phyloP scores from a whole-genome alignment of 495 filamentous ascomycete species.

The Peziza echinospora region DNA sequence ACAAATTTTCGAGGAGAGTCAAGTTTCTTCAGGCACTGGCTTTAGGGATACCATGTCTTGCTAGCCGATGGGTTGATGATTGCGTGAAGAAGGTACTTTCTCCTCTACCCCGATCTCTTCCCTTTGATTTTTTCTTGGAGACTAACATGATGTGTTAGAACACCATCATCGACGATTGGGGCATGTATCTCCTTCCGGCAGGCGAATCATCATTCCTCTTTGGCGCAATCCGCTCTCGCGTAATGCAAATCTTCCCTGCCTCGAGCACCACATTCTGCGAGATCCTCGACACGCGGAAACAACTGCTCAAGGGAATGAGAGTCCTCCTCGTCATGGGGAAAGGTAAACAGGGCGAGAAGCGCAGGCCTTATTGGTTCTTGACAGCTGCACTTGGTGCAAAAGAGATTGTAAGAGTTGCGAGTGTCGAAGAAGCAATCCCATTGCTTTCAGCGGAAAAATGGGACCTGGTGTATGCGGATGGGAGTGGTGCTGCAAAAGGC shows the following conservation, averaged over 20 bases:
- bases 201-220: slow-evolving; percentile 58
- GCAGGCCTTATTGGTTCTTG: slow-evolving; percentile 47
- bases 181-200: slow-evolving; percentile 63
- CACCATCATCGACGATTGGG: slow-evolving; percentile 45
- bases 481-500: slow-evolving; percentile 19
- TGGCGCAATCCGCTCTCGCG: slow-evolving; percentile 55
- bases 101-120: too few species aligned
- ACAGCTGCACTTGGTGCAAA: slow-evolving; percentile 56
- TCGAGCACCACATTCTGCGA: slow-evolving; percentile 31
- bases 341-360: slow-evolving; percentile 31
- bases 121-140: too few species aligned
- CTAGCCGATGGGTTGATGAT: slow-evolving; percentile 55
- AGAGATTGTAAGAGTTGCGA: slow-evolving; percentile 38
- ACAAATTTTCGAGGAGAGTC: slow-evolving; percentile 63
- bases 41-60: slow-evolving; percentile 66
- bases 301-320: slow-evolving; percentile 40
- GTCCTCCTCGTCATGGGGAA: slow-evolving; percentile 59
- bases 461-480: slow-evolving; percentile 1
- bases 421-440: slow-evolving; percentile 33
- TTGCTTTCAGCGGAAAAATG: slow-evolving; percentile 19
- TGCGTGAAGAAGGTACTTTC: slow-evolving; percentile 42
- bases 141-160: too few species aligned
- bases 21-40: slow-evolving; percentile 95
- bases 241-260: slow-evolving; percentile 37
- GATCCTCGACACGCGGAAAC: slow-evolving; percentile 34